Evolutionary conservation across 2,329 filamentous ascomycete genomes (phyloP), one percentile per base, ranked within the genome.

Genomic region (Colletotrichum viniferum): DNA sequence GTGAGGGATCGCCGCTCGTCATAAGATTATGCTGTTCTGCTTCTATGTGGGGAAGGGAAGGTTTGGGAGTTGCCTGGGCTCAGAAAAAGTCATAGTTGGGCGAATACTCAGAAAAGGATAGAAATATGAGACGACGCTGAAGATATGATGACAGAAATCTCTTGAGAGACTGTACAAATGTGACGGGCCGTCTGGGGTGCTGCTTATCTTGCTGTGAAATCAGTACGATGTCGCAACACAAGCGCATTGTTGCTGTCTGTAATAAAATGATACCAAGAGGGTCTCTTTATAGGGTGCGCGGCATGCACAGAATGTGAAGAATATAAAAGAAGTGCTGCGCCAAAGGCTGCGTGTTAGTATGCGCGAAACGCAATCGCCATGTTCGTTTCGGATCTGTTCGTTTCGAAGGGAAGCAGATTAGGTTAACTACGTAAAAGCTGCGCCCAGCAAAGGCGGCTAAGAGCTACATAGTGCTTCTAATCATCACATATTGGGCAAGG

Each of bases 401-500:
- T n/a, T 48, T n/a, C 3, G 3, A 48, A n/a, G 18, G 38, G 5
- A n/a, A 21, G 1, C 9, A 48, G 9, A n/a, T 48, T 1, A 21
- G 0, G 38, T 2, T 2, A 7, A n/a, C 9, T 7, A 12, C 8
- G 3, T 2, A 2, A n/a, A 1, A 48, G 38, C 3, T n/a, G 5
- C 38, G 2, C 2, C 38, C 38, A n/a, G 38, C 38, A 2, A 48
- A 7, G 38, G 38, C n/a, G 2, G n/a, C 43, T 2, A 13, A 3
- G 12, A 52, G 43, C n/a, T 24, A 43, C 8, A 1, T n/a, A 52
- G 43, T 52, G 12, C 1, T 48, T 21, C n/a, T 21, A 13, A 0
- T 21, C 1, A 4, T 21, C 10, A 13, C 3, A 7, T 48, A n/a
- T n/a, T 4, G 3, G 5, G 7, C 8, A 21, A 48, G 18, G 0